Base-by-base conservation (phyloP, 257 asterid genomes). In the Jacaranda copaia region DNA sequence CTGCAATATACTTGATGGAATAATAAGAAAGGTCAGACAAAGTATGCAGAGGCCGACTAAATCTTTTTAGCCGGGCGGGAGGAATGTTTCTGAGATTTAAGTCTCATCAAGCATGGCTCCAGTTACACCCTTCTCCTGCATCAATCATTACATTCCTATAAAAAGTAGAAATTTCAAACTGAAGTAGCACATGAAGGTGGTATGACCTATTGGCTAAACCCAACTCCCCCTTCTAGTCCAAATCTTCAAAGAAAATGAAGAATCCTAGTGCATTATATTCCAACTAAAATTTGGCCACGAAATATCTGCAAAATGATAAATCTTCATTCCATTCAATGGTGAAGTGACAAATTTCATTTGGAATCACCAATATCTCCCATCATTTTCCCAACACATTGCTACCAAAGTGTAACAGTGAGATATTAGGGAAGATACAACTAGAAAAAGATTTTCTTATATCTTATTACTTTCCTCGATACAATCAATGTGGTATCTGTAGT, bases 151-250 rank as follows among this genome's bases (percentile, higher is more conserved):
- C 6, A 6, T 25, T 25, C 32, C 32, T 25, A 25, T 25, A 25
- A 25, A 25, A 25, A 25, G 32, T 25, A 25, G 32, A 25, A 16
- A 8, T 56, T 9, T 60, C 20, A 39, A 78, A 52, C 36, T 51
- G 8, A 40, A 75, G 38, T 39, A 75, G 57, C 25, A 51, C 55
- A 64, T 53, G 66, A 40, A 49, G 55, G 14, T 16, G 15, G 43
- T 59, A 49, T 36, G 57, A 38, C 18, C 43, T 48, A 60, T 78
- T 53, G 42, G 62, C 55, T 61, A 56, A 56, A 66, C 70, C 42
- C 72, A 66, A 35, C 43, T 72, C 43, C 69, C 36, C 46, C 59
- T 71, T 73, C 70, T 12, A 55, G 32, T 25, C 13, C 43, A 70
- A 59, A 72, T 65, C 74, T 40, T 67, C 20, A 8, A n/a, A 35